Evolutionary conservation across 306 rosid genomes (phyloP).

Genomic region (Rosa rugosa): DNA sequence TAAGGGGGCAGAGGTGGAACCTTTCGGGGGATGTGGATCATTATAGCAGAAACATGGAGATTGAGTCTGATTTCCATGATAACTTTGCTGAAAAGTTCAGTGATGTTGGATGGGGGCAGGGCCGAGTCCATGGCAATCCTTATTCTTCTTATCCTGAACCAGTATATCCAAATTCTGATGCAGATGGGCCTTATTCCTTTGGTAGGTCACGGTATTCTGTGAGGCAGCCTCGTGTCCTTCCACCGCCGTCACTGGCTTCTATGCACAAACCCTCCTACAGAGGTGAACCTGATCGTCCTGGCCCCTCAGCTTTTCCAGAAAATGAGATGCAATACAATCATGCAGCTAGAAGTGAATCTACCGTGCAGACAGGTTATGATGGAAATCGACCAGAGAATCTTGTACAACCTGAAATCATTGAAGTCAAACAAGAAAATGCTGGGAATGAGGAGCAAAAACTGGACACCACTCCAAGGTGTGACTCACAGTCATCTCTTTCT

Average conservation of each 20-base stretch:
- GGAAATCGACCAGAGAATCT: conserved; percentile 29
- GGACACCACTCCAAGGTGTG: conserved; percentile 61
- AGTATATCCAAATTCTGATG: conserved; percentile 56
- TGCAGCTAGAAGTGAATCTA: conserved; percentile 47
- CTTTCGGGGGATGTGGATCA: conserved; percentile 67
- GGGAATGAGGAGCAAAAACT: conserved; percentile 49
- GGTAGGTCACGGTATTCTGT: conserved; percentile 76
- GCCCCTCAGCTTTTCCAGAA: conserved; percentile 58
- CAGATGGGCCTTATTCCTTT: conserved; percentile 65
- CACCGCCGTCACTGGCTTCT: conserved; percentile 75
- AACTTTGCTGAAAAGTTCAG: conserved; percentile 63
- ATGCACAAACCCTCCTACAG: conserved; percentile 54
- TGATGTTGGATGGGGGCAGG: conserved; percentile 68
- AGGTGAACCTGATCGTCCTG: conserved; percentile 49
- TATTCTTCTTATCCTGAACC: conserved; percentile 65
- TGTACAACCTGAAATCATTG: conserved; percentile 50
- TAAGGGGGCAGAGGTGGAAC: conserved; percentile 71
- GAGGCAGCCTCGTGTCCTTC: conserved; percentile 95
- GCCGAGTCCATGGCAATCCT: conserved; percentile 49
- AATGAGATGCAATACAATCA: conserved; percentile 55
- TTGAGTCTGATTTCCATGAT: conserved; percentile 69
- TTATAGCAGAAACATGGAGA: conserved; percentile 53
- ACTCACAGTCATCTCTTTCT: conserved; percentile 93
- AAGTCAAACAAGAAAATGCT: conserved; percentile 43
- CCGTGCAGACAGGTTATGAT: conserved; percentile 48